Evolutionary conservation across 169 alveolate genomes (phyloP).

Genomic region (Plasmodium ovale): DNA sequence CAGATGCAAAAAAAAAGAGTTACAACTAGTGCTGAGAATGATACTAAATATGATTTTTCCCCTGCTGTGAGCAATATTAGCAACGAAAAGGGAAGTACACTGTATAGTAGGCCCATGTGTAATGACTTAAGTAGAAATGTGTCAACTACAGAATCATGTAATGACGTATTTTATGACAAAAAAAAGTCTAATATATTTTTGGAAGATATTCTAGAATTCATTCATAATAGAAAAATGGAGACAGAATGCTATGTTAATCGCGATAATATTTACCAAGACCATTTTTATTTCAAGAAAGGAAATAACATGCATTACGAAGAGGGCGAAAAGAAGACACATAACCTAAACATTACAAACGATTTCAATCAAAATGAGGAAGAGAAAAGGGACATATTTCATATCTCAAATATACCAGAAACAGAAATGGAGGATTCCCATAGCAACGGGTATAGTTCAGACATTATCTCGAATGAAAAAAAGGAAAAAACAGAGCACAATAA

Average conservation of each 20-base stretch:
- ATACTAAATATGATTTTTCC: neutral
- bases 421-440: neutral
- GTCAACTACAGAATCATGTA: neutral
- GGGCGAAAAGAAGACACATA: neutral
- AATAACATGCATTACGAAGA: neutral
- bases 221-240: neutral
- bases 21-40: neutral
- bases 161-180: neutral
- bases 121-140: neutral
- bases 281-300: neutral
- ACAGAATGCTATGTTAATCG: neutral
- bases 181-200: slow-evolving; percentile 12
- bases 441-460: neutral
- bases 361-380: neutral
- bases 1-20: slow-evolving; percentile 1
- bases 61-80: neutral
- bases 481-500: neutral
- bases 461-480: neutral
- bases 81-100: neutral
- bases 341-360: neutral
- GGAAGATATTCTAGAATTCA: slow-evolving; percentile 22
- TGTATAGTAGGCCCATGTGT: neutral
- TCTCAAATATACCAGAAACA: neutral
- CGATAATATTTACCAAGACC: neutral
- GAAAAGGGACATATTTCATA: neutral